Base-by-base conservation (phyloP, 257 asterid genomes). In the Plectranthus barbatus region DNA sequence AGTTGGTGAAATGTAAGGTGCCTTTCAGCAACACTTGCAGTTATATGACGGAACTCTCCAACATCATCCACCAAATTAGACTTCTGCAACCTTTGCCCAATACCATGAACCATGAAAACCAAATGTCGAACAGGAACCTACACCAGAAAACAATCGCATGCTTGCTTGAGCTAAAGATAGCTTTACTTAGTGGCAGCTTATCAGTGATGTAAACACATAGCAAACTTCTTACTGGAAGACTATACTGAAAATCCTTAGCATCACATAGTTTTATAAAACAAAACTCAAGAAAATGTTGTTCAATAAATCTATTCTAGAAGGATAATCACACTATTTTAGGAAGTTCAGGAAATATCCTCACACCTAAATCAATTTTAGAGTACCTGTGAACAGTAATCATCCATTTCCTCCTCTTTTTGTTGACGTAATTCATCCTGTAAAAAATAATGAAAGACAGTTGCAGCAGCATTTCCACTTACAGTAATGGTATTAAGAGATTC, bases 51-150 rank as follows among this genome's bases (percentile, higher is more conserved):
- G 70, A 86, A 90, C 61, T 79, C 80, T 64, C 83, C 86, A 70
- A 92, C 99, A 77, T 92, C 99, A 77, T 92, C 99, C 65, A 92
- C 99, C 72, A 93, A 84, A 79, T 90, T 93, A 66, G 99, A 93
- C 58, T 90, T 93, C 78, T 90, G 95, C 84, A 93, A 74, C 72
- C 99, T 89, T 78, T 93, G 99, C 48, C 99, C 99, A 65, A 93
- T 90, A 69, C 97, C 99, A 52, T 93, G 99, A 71, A 93, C 95
- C 97, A 93, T 90, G 83, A 93, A 93, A 34, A 93, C 94, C 33
- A 93, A 76, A 76, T 93, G 99, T 21, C 85, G 83, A 73, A 93
- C 99, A 65, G 99, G 99, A 67, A 93, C 99, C 99, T 93, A 70
- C 56, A 80, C 62, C 78, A 64, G 37, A 73, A 70, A 73, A 63